Evolutionary conservation across 2,329 filamentous ascomycete genomes (phyloP).

Genomic region (Fonsecaea monophora): DNA sequence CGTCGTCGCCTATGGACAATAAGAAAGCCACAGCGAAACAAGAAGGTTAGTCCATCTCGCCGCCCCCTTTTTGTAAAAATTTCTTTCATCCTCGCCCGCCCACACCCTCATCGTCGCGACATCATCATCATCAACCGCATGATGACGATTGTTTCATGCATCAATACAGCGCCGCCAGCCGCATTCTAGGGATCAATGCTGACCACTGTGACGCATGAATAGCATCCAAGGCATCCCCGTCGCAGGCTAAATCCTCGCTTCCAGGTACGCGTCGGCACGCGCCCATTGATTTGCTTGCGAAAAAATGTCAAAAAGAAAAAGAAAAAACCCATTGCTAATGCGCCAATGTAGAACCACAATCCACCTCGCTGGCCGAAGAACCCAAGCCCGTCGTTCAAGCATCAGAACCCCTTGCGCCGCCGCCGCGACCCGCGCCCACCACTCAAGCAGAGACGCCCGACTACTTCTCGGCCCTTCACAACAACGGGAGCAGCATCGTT

Average conservation of each 20-base stretch:
- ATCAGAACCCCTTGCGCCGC: slow-evolving; percentile 72
- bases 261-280: slow-evolving; percentile 37
- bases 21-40: slow-evolving; percentile 49
- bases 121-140: slow-evolving; percentile 28
- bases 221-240: slow-evolving; percentile 34
- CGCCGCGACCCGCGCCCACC: slow-evolving; percentile 65
- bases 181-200: slow-evolving; percentile 18
- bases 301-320: background rate
- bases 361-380: slow-evolving; percentile 45
- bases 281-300: background rate
- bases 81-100: slow-evolving; percentile 19
- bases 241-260: slow-evolving; percentile 35
- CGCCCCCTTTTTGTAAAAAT: slow-evolving; percentile 34
- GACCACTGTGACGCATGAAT: slow-evolving; percentile 22
- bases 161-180: slow-evolving; percentile 8
- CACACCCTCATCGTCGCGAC: slow-evolving; percentile 9
- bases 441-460: slow-evolving; percentile 65
- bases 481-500: slow-evolving; percentile 54
- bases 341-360: slow-evolving; percentile 41
- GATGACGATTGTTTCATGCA: slow-evolving; percentile 14
- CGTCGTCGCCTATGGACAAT: slow-evolving; percentile 53
- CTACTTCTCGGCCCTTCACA: slow-evolving; percentile 70
- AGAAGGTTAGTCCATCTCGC: slow-evolving; percentile 46
- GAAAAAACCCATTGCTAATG: slow-evolving; percentile 9
- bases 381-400: slow-evolving; percentile 60